phyloP scores from a whole-genome alignment of 2,329 filamentous ascomycete species.

The Fusarium sp. region DNA sequence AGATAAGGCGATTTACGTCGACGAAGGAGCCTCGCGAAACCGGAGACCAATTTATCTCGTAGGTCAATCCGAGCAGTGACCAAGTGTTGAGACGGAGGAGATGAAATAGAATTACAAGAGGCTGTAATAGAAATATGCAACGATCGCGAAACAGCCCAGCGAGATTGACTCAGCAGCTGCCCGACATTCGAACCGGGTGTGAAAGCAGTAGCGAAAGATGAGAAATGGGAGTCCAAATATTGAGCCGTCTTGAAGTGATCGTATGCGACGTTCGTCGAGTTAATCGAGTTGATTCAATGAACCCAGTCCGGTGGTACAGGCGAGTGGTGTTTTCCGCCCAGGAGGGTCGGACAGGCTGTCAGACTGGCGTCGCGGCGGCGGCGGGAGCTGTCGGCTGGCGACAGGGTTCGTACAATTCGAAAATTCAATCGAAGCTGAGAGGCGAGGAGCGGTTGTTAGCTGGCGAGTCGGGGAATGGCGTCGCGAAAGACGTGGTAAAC shows the following conservation, averaged over 20 bases:
- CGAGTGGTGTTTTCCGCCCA: constrained; percentile 34
- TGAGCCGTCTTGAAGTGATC: constrained; percentile 7
- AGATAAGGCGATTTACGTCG: constrained; percentile 28
- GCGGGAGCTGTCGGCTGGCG: constrained; percentile 37
- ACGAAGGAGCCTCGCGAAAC: constrained; percentile 36
- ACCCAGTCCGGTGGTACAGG: constrained; percentile 33
- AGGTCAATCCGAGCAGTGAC: constrained; percentile 7
- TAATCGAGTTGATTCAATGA: constrained; percentile 29
- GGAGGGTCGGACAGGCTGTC: constrained; percentile 40
- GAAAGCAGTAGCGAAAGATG: background rate
- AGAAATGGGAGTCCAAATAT: background rate
- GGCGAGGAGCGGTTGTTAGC: constrained; percentile 32
- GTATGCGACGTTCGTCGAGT: constrained; percentile 30
- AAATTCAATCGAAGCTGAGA: constrained; percentile 40
- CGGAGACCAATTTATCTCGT: constrained; percentile 30
- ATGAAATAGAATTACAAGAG: background rate
- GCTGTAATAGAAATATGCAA: constrained; percentile 20
- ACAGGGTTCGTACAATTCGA: constrained; percentile 40
- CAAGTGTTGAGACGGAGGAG: constrained; percentile 9
- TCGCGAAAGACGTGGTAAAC: constrained; percentile 27
- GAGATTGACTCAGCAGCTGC: constrained; percentile 34
- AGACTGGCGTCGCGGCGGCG: constrained; percentile 38
- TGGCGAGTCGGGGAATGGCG: constrained; percentile 13
- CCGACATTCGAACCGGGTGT: constrained; percentile 32
- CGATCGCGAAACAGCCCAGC: constrained; percentile 29